These are phyloP conservation scores for Boletus sensibilis DNA, from an alignment of 768 basidiomycete genomes.

Conservation along the genomic window DNA sequence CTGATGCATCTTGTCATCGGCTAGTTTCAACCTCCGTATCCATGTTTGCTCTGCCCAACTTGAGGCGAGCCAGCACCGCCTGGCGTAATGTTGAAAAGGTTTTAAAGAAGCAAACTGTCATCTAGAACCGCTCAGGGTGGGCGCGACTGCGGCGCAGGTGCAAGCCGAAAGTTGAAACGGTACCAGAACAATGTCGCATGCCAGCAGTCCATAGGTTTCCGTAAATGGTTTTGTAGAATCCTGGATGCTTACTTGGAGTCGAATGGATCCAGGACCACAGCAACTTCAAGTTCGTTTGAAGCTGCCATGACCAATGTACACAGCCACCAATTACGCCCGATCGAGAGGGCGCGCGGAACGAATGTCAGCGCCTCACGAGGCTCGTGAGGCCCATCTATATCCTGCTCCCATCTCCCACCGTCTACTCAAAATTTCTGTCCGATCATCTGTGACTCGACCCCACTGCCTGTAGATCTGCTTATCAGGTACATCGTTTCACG, in stretches of 20 bases:
- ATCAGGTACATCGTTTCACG: conserved; percentile 3
- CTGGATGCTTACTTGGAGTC: background rate
- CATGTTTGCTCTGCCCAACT: too few species aligned
- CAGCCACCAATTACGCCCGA: conserved; percentile 28
- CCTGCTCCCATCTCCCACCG: conserved; percentile 18
- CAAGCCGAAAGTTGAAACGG: background rate
- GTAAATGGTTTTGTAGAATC: background rate
- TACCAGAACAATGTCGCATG: background rate
- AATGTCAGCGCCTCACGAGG: conserved; percentile 1
- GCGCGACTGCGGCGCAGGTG: background rate
- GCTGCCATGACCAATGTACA: background rate
- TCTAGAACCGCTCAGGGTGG: background rate
- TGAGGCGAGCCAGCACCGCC: background rate
- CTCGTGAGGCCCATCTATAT: conserved; percentile 11
- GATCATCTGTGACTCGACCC: conserved; percentile 16
- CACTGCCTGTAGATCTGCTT: conserved; percentile 11
- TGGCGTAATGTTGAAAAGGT: background rate
- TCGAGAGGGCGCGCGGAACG: background rate
- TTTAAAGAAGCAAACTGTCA: background rate
- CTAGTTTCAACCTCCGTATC: too few species aligned
- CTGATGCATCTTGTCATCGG: background rate
- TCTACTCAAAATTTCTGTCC: conserved; percentile 1
- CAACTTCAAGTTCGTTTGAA: background rate
- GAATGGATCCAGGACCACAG: background rate
- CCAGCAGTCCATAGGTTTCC: background rate